phyloP scores from a whole-genome alignment of 768 basidiomycete genomes.

The Exidia glandulosa region DNA sequence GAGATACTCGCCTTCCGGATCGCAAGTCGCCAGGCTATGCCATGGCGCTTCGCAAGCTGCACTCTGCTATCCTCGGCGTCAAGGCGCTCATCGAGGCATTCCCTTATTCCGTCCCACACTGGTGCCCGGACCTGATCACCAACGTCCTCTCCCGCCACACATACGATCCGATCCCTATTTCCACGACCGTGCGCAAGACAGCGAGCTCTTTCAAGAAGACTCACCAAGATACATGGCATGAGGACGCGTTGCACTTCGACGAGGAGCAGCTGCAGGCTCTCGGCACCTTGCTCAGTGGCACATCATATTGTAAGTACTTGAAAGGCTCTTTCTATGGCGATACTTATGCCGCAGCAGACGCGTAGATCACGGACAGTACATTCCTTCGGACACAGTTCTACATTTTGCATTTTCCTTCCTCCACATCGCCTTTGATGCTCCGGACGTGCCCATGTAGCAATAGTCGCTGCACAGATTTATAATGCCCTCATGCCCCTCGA shows the following conservation, averaged over 20 bases:
- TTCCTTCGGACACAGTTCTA: too few species aligned
- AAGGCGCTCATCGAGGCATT: slow-evolving; percentile 89
- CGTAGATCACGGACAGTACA: too few species aligned
- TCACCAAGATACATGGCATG: slow-evolving; percentile 83
- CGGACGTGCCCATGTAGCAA: too few species aligned
- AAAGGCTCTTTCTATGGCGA: too few species aligned
- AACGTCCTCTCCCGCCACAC: slow-evolving; percentile 71
- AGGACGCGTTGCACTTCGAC: slow-evolving; percentile 75
- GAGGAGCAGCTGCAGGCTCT: slow-evolving; percentile 76
- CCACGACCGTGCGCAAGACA: slow-evolving; percentile 70
- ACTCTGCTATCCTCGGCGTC: slow-evolving; percentile 89
- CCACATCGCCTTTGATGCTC: too few species aligned
- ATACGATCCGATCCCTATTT: slow-evolving; percentile 85
- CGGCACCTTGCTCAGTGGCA: slow-evolving; percentile 76
- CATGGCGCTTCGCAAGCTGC: slow-evolving; percentile 61
- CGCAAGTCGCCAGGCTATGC: slow-evolving; percentile 57
- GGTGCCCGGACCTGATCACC: slow-evolving; percentile 80
- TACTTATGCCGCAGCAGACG: too few species aligned
- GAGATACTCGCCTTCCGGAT: slow-evolving; percentile 52
- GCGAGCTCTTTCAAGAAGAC: slow-evolving; percentile 74
- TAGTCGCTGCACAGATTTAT: too few species aligned
- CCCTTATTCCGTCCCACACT: slow-evolving; percentile 90
- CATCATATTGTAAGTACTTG: slow-evolving; percentile 63
- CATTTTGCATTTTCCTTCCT: too few species aligned
- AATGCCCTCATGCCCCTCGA: too few species aligned